phyloP scores from a whole-genome alignment of 164 flowering plant species.

The Echeveria elegans region DNA sequence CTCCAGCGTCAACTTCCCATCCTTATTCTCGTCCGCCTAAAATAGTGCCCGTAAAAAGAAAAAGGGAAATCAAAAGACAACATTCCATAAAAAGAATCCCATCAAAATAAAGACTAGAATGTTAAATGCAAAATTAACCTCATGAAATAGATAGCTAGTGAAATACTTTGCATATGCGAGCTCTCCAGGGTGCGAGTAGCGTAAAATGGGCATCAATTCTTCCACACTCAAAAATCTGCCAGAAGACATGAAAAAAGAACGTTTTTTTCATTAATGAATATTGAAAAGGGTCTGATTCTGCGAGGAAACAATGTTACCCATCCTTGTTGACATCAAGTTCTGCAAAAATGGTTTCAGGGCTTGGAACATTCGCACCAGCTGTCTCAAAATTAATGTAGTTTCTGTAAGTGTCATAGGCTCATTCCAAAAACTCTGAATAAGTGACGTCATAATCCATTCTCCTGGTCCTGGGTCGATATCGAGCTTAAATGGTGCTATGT shows the following conservation, averaged over 20 bases:
- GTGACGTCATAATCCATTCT: constrained; percentile 41
- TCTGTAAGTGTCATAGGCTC: constrained; percentile 30
- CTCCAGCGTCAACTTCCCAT: constrained; percentile 32
- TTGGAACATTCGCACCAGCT: constrained; percentile 15
- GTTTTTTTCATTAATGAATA: neutral
- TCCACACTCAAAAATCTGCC: constrained; percentile 29
- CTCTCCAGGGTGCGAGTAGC: constrained; percentile 43
- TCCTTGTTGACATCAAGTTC: constrained; percentile 47
- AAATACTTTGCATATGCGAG: constrained; percentile 37
- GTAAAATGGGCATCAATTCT: constrained; percentile 39
- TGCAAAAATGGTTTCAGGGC: constrained; percentile 28
- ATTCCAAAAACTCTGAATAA: constrained; percentile 30
- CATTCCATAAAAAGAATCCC: neutral
- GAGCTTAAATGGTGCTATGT: neutral
- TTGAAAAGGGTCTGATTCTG: neutral
- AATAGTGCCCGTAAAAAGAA: too few species aligned
- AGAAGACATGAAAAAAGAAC: neutral
- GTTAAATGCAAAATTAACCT: constrained; percentile 24
- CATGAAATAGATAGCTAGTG: constrained; percentile 33
- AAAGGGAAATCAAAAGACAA: neutral
- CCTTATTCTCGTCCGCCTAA: constrained; percentile 57
- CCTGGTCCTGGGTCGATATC: constrained; percentile 22
- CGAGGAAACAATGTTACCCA: constrained; percentile 18
- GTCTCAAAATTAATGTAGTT: constrained; percentile 25
- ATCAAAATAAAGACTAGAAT: too few species aligned